These are phyloP conservation scores for Trichoderma reesei DNA, from an alignment of 495 filamentous ascomycete genomes.

Conservation along the genomic window DNA sequence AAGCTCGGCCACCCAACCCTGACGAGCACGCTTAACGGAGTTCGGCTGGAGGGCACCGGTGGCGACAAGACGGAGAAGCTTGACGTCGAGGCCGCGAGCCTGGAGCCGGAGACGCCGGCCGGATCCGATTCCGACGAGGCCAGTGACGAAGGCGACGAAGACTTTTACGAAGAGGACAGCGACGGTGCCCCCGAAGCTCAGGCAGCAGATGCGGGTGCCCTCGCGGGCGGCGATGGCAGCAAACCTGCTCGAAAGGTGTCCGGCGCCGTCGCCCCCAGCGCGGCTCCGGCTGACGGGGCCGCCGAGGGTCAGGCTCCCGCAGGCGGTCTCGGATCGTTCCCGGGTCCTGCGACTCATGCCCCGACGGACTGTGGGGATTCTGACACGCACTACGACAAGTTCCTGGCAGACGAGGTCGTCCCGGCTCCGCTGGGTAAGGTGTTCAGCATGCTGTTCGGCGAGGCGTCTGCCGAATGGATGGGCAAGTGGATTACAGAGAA, in stretches of 20 bases:
- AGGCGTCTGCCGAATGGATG: slow-evolving; percentile 68
- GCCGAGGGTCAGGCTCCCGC: slow-evolving; percentile 27
- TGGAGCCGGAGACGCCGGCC: slow-evolving; percentile 14
- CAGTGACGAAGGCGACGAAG: slow-evolving; percentile 53
- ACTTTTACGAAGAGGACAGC: slow-evolving; percentile 68
- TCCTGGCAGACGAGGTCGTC: slow-evolving; percentile 76
- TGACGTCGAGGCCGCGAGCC: slow-evolving; percentile 31
- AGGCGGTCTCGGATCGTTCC: slow-evolving; percentile 58
- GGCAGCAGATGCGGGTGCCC: slow-evolving; percentile 50
- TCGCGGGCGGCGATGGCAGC: slow-evolving; percentile 53
- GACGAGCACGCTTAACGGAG: slow-evolving; percentile 80
- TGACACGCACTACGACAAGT: slow-evolving; percentile 70
- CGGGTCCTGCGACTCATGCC: slow-evolving; percentile 72
- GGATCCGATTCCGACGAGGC: slow-evolving; percentile 46
- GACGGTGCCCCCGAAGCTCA: slow-evolving; percentile 48
- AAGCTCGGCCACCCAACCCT: slow-evolving; percentile 88
- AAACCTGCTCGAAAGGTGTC: slow-evolving; percentile 59
- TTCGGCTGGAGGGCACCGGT: slow-evolving; percentile 64
- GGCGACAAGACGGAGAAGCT: slow-evolving; percentile 87
- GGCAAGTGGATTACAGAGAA: slow-evolving; percentile 74
- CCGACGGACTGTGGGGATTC: slow-evolving; percentile 76
- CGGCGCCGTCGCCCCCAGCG: slow-evolving; percentile 34
- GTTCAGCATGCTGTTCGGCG: slow-evolving; percentile 79
- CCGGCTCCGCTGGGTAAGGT: slow-evolving; percentile 86
- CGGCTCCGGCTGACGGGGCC: slow-evolving; percentile 49